Conservation (phyloP, 106 monocot genomes). For the Hemerocallis citrina region DNA sequence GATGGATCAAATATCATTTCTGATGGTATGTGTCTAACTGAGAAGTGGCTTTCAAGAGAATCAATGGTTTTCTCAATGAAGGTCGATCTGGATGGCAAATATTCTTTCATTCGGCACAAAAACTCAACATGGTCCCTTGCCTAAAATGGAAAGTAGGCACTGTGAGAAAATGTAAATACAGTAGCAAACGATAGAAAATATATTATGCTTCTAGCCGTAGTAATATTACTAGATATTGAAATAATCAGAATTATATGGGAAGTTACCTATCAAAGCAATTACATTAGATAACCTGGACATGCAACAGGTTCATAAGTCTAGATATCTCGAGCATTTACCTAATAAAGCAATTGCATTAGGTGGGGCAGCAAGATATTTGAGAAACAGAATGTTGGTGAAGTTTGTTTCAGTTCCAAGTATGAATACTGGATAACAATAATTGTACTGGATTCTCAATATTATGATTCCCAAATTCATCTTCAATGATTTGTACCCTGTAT, state of each 20-base stretch:
- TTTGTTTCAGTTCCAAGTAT: no score
- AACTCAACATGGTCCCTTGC: slow-evolving; percentile 67
- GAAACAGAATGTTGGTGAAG: no score
- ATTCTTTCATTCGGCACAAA: slow-evolving; percentile 78
- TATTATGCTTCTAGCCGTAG: neutral
- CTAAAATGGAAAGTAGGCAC: slow-evolving; percentile 20
- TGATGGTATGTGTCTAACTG: slow-evolving; percentile 16
- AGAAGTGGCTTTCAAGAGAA: slow-evolving; percentile 47
- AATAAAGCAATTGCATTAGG: no score
- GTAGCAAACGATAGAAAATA: neutral
- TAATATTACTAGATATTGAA: neutral
- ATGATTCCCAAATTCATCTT: no score
- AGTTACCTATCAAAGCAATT: neutral
- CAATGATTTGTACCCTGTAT: no score
- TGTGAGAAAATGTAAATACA: neutral
- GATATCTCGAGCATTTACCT: no score
- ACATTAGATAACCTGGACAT: neutral
- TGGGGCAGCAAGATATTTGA: no score
- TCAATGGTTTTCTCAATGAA: slow-evolving; percentile 61
- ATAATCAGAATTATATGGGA: neutral
- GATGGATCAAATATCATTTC: slow-evolving; percentile 10
- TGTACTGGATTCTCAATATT: no score
- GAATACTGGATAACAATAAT: no score
- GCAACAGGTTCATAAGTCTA: no score
- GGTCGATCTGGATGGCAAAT: slow-evolving; percentile 45